Evolutionary conservation across 202 grass and related monocot genomes (phyloP), one percentile per base, ranked within the genome.

Genomic region (Saccharum hybrid): DNA sequence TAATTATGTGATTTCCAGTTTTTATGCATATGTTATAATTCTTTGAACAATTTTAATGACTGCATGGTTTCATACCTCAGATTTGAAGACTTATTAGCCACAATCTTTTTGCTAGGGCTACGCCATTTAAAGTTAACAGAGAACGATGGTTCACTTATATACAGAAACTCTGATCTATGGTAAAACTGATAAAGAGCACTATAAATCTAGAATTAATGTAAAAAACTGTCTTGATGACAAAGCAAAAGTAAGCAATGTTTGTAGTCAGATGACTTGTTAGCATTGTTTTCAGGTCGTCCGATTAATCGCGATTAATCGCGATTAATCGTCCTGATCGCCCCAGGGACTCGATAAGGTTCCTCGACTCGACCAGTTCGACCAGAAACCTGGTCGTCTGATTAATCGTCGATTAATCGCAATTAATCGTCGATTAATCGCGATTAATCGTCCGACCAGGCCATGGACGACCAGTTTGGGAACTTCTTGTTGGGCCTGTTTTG

Each of bases 171-270:
- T n/a, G 18, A 56, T 46, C 10, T 57, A 8, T 19, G 30, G 28
- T 70, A 37, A 42, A 28, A 48, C 23, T 28, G 39, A 67, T 61
- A 75, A 49, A 39, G 49, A 68, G 30, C 30, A 80, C 39, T 61
- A 42, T 46, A 31, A 4, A 30, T 61, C 19, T 79, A 46, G 31
- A 68, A 46, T 13, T 3, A 61, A 71, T n/a, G 23, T 31, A 64
- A 42, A 19, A 28, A 43, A 4, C n/a, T 54, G 13, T 22, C 7
- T 42, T 30, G 11, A 39, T 43, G 26, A 77, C 39, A 21, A 67
- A 54, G 19, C 3, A 51, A 78, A 78, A 38, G 26, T 22, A 78
- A 40, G 11, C 4, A 8, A 60, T 14, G 13, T 39, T 39, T 52
- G 31, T 65, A 60, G 21, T 59, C 22, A 76, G 11, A 26, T 77